Evolutionary conservation across 257 asterid species (phyloP).

Genomic region (Anisodus acutangulus): DNA sequence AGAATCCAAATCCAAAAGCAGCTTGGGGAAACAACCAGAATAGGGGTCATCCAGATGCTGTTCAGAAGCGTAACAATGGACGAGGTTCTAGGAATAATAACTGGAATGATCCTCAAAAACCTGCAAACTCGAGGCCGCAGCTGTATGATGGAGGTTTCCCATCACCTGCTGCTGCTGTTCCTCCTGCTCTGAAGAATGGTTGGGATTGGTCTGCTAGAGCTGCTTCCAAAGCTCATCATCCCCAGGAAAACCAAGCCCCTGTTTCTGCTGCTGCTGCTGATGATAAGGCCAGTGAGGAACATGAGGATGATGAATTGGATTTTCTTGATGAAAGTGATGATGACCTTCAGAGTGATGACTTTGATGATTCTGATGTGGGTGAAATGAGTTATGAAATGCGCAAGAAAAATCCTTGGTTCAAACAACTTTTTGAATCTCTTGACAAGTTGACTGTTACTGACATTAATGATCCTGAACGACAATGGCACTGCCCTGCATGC

Average conservation of each 20-base stretch:
- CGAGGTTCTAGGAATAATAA: slow-evolving; percentile 53
- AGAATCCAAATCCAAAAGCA: slow-evolving; percentile 39
- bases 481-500: slow-evolving; percentile 57
- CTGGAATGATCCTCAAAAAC: slow-evolving; percentile 47
- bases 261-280: slow-evolving; percentile 26
- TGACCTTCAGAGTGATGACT: slow-evolving; percentile 40
- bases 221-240: slow-evolving; percentile 38
- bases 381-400: slow-evolving; percentile 42
- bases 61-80: slow-evolving; percentile 49
- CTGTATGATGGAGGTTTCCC: slow-evolving; percentile 29
- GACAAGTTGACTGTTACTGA: slow-evolving; percentile 40
- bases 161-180: slow-evolving; percentile 40
- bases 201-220: slow-evolving; percentile 57
- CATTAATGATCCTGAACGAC: slow-evolving; percentile 44
- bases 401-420: slow-evolving; percentile 40
- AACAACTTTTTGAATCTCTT: slow-evolving; percentile 40
- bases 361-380: slow-evolving; percentile 46
- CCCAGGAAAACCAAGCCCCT: slow-evolving; percentile 33
- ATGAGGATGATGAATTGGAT: slow-evolving; percentile 48
- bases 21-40: slow-evolving; percentile 15
- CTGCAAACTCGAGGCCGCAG: slow-evolving; percentile 43
- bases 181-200: slow-evolving; percentile 60
- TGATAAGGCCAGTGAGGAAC: slow-evolving; percentile 32
- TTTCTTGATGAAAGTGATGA: slow-evolving; percentile 39
- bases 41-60: slow-evolving; percentile 56